phyloP scores from a whole-genome alignment of 208 protist genomes.

The Tritrichomonas foetus region DNA sequence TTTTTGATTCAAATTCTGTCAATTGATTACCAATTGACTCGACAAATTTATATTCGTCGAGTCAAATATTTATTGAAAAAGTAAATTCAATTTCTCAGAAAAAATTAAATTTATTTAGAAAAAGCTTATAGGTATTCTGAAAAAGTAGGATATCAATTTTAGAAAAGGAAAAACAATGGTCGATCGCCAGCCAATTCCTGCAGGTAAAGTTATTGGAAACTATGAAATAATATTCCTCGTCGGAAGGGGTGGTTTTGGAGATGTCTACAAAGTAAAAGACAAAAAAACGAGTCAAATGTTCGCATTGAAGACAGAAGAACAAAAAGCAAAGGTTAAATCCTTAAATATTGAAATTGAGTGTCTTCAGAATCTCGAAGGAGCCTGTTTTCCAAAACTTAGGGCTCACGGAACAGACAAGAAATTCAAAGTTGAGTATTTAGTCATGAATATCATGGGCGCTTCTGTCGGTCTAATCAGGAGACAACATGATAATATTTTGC shows the following conservation, averaged over 20 bases:
- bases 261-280: slow-evolving; percentile 22
- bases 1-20: too few relatives aligned
- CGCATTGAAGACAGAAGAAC: neutral
- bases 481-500: neutral
- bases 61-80: too few relatives aligned
- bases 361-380: neutral
- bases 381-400: neutral
- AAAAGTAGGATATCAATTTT: too few relatives aligned
- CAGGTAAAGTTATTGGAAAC: too few relatives aligned
- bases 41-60: too few relatives aligned
- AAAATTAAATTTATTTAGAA: too few relatives aligned
- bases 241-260: neutral
- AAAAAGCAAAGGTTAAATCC: too few relatives aligned
- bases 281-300: slow-evolving; percentile 15
- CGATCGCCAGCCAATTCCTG: too few relatives aligned
- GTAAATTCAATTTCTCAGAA: too few relatives aligned
- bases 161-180: too few relatives aligned
- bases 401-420: neutral
- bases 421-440: neutral
- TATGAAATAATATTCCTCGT: neutral
- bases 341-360: neutral
- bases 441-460: neutral
- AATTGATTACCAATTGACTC: too few relatives aligned
- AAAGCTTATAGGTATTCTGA: too few relatives aligned
- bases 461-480: neutral